Evolutionary conservation across 306 rosid species (phyloP), one percentile per base, ranked within the genome.

Genomic region (Erythrophleum fordii): DNA sequence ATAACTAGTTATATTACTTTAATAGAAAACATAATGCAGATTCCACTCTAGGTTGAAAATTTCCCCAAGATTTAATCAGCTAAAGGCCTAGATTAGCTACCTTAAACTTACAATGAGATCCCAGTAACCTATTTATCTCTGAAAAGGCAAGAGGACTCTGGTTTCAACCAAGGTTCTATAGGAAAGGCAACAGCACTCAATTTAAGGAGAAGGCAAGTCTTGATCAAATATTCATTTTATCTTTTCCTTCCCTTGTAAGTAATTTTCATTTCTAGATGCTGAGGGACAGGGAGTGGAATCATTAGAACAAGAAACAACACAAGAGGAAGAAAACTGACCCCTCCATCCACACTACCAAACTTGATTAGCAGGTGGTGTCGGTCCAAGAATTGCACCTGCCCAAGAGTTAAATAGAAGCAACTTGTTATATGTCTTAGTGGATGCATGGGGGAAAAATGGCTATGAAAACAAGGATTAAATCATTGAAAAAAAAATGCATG

Each of bases 351-450:
- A 81, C 98, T 95, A 69, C 98, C 99, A 82, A 91, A 90, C 91
- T 95, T 95, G 91, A 95, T 88, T 59, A 95, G 93, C 86, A 95
- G 84, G 93, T 95, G 97, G 59, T 90, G 96, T 81, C 93, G 90
- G 79, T 95, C 99, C 96, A 95, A 86, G 93, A 95, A 95, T 84
- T 95, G 99, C 87, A 93, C 99, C 99, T 95, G 91, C 77, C 81
- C 88, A 87, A 76, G 77, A 86, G 79, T 89, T 77, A 84, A n/a
- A 83, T 72, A 84, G 76, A 84, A 86, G 77, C 85, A 77, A 77
- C 84, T 77, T 68, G 88, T 87, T 81, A 91, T 39, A 31, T 68
- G 73, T 58, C 86, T 68, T 77, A 80, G 77, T 73, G 52, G 75
- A 82, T 70, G 49, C 41, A 60, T 66, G 16, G 39, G 44, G 71